phyloP scores from a whole-genome alignment of 345 rosid genomes.

The Lepidium didymum region DNA sequence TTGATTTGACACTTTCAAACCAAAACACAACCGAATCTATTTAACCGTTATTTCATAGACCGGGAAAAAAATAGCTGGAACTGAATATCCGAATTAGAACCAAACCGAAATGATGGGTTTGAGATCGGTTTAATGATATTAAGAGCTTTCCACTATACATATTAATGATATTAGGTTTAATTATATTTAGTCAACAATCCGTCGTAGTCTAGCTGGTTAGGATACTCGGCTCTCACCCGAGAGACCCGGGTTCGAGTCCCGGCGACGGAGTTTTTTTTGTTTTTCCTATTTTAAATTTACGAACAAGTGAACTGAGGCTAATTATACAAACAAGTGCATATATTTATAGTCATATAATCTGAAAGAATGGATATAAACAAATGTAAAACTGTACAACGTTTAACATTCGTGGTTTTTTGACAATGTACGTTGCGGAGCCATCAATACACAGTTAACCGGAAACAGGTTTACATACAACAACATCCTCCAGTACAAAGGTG shows the following conservation, averaged over 20 bases:
- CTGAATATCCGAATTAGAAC: no score
- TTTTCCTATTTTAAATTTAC: background rate
- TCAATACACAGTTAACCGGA: no score
- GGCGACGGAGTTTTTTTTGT: slow-evolving; percentile 43
- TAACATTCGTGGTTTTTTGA: background rate
- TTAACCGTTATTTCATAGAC: no score
- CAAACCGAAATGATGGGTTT: no score
- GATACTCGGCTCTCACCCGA: slow-evolving; percentile 80
- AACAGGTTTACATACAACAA: no score
- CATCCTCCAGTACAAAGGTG: no score
- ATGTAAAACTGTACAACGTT: slow-evolving; percentile 11
- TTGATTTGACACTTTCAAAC: no score
- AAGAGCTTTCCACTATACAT: background rate
- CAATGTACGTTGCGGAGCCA: no score
- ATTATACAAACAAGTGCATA: background rate
- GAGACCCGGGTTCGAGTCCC: slow-evolving; percentile 68
- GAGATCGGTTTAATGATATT: slow-evolving; percentile 10
- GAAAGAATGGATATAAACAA: background rate
- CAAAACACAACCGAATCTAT: no score
- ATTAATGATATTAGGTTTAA: background rate
- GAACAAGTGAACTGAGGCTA: background rate
- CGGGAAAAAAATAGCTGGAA: no score
- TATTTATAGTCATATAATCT: background rate
- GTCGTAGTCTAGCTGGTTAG: slow-evolving; percentile 54
- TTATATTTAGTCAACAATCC: background rate